Conservation (phyloP, 106 monocot species). For the Gastrodia elata region DNA sequence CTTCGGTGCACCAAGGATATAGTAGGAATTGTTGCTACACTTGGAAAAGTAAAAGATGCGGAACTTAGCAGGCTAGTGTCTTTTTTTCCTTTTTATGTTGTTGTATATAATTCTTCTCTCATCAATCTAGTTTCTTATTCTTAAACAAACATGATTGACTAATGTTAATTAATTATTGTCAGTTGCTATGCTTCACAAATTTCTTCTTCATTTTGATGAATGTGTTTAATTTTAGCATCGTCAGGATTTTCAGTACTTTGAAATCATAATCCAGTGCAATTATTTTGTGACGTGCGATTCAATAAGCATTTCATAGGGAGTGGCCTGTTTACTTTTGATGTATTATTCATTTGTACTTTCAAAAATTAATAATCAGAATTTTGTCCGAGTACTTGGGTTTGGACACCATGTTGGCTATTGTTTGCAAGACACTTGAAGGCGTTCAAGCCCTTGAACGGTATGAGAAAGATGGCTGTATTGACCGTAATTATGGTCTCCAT, state of each 20-base stretch:
- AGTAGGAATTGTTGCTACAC: constrained; percentile 63
- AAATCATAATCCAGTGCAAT: not conserved
- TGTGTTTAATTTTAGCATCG: not conserved
- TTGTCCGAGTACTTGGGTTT: constrained; percentile 74
- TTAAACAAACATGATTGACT: not conserved
- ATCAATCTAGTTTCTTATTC: not conserved
- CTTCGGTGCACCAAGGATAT: constrained; percentile 52
- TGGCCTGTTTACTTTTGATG: not conserved
- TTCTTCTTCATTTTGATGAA: not conserved
- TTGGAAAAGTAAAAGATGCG: constrained; percentile 69
- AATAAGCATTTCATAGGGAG: constrained; percentile 1
- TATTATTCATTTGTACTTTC: not conserved
- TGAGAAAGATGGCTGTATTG: constrained; percentile 53
- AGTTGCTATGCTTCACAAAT: not conserved
- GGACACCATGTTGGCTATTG: constrained; percentile 82
- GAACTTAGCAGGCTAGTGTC: constrained; percentile 68
- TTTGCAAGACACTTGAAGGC: constrained; percentile 82
- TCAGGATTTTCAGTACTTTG: not conserved
- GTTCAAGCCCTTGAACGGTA: constrained; percentile 72
- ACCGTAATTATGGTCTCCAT: constrained; percentile 65
- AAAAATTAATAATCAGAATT: constrained; percentile 25
- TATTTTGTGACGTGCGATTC: not conserved
- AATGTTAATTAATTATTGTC: constrained; percentile 4
- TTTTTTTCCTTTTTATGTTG: not conserved
- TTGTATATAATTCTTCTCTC: not conserved